Evolutionary conservation across 2,329 filamentous ascomycete genomes (phyloP).

Genomic region (Botryotinia globosa): DNA sequence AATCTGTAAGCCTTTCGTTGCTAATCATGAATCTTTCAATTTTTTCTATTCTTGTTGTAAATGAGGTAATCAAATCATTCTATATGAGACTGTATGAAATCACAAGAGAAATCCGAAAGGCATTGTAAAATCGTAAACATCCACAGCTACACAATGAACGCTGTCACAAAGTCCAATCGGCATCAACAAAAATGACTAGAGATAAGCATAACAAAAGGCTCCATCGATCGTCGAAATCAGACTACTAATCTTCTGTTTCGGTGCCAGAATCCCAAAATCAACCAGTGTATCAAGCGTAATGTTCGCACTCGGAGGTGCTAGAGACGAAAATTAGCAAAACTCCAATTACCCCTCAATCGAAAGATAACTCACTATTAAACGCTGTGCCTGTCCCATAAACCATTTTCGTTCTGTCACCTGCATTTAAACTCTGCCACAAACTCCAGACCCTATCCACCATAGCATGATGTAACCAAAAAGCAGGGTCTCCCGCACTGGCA

Average conservation of each 20-base stretch:
- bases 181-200: slow-evolving; percentile 27
- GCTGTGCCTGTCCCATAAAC: slow-evolving; percentile 7
- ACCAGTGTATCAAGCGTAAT: slow-evolving; percentile 3
- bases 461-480: slow-evolving; percentile 47
- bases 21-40: background rate
- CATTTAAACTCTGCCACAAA: slow-evolving; percentile 45
- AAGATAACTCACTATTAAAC: background rate
- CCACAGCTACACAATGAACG: background rate
- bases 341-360: no score
- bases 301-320: background rate
- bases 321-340: background rate
- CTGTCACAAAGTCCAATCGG: accelerated
- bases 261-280: slow-evolving; percentile 9
- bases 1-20: background rate
- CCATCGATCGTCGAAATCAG: slow-evolving; percentile 41
- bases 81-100: background rate
- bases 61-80: background rate
- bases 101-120: background rate
- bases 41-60: background rate
- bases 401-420: slow-evolving; percentile 28
- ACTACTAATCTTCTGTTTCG: slow-evolving; percentile 22
- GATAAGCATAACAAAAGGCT: slow-evolving; percentile 45
- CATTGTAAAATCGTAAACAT: background rate
- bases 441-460: slow-evolving; percentile 47
- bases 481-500: slow-evolving; percentile 45